Conservation (phyloP, 352 stramenopile genomes). For the Phytophthora pseudosyringae region DNA sequence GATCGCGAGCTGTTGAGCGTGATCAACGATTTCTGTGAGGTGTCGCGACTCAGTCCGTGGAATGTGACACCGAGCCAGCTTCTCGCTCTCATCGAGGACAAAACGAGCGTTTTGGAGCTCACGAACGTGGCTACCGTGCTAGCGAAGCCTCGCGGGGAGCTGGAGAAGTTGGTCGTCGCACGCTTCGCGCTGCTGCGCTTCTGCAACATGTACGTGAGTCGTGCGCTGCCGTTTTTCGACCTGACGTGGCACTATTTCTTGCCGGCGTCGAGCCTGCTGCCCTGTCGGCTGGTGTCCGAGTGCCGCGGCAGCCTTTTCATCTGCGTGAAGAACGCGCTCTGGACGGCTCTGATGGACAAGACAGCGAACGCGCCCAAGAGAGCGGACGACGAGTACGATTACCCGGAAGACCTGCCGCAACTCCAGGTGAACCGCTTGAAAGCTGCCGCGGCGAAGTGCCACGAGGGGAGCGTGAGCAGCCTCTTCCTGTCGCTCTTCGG, state of each 20-base stretch:
- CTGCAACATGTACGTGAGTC: slow-evolving; percentile 76
- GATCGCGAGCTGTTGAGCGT: slow-evolving; percentile 52
- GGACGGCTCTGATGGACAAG: slow-evolving; percentile 71
- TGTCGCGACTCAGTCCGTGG: slow-evolving; percentile 60
- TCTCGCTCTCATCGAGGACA: slow-evolving; percentile 43
- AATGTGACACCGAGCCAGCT: slow-evolving; percentile 55
- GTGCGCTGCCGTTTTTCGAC: slow-evolving; percentile 78
- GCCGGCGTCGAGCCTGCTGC: slow-evolving; percentile 28
- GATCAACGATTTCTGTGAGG: slow-evolving; percentile 65
- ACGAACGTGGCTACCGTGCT: slow-evolving; percentile 18
- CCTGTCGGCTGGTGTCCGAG: slow-evolving; percentile 56
- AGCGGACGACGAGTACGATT: slow-evolving; percentile 93
- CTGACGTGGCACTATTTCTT: slow-evolving; percentile 81
- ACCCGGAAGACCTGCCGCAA: slow-evolving; percentile 88
- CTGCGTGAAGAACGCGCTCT: slow-evolving; percentile 81
- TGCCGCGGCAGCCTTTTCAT: slow-evolving; percentile 80
- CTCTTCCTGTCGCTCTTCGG: slow-evolving; percentile 85
- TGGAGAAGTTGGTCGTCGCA: slow-evolving; percentile 45
- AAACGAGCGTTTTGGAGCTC: slow-evolving; percentile 19
- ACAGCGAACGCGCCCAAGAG: slow-evolving; percentile 81
- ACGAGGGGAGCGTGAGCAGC: slow-evolving; percentile 66
- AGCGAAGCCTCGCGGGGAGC: slow-evolving; percentile 11
- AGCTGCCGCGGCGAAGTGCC: slow-evolving; percentile 77
- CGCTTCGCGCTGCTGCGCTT: slow-evolving; percentile 74
- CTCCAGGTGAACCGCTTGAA: slow-evolving; percentile 89